These are phyloP conservation scores for Wickerhamomyces chambardii DNA, from an alignment of 805 yeast species.

Conservation along the genomic window DNA sequence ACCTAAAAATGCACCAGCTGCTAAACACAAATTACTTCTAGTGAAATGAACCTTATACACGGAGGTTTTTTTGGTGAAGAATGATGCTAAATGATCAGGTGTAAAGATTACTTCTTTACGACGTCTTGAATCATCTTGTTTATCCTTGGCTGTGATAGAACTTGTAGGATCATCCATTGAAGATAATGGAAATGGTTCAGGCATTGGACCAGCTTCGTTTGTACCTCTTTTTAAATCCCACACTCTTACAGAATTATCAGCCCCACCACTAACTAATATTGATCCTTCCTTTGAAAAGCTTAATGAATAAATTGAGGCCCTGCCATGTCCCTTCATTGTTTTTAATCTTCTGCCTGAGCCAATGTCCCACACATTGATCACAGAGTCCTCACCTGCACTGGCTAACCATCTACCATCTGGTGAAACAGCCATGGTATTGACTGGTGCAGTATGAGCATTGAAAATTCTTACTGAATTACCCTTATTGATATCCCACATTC, in stretches of 20 bases:
- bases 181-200: conserved; percentile 52
- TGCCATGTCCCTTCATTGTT: conserved; percentile 92
- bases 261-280: conserved; percentile 84
- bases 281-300: conserved; percentile 83
- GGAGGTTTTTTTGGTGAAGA: conserved; percentile 89
- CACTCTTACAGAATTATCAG: conserved; percentile 86
- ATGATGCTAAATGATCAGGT: conserved; percentile 86
- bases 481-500: conserved; percentile 95
- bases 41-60: conserved; percentile 92
- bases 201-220: conserved; percentile 65
- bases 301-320: conserved; percentile 76
- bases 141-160: conserved; percentile 20
- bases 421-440: conserved; percentile 77
- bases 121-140: conserved; percentile 38
- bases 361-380: conserved; percentile 87
- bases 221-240: conserved; percentile 94
- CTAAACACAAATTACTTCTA: conserved; percentile 80
- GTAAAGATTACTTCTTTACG: conserved; percentile 73
- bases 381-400: conserved; percentile 87
- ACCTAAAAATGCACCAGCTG: conserved; percentile 74
- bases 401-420: conserved; percentile 98
- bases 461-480: conserved; percentile 90
- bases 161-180: conserved; percentile 23
- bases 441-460: conserved; percentile 87
- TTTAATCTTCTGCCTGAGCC: conserved; percentile 86